Conservation (phyloP, 768 basidiomycete genomes). For the Mycena chlorophos region DNA sequence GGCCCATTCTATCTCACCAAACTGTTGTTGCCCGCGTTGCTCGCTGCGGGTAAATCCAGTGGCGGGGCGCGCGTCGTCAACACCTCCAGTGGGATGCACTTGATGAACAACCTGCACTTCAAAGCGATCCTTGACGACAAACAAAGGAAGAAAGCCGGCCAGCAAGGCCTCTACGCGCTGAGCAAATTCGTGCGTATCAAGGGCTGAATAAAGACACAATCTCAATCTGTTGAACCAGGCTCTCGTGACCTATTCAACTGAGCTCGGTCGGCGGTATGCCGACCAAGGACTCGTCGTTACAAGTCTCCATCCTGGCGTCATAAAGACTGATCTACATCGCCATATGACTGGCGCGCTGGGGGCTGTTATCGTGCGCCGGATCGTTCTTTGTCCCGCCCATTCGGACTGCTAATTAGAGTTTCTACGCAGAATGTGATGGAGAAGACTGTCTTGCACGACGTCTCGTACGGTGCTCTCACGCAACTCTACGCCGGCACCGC, state of each 20-base stretch:
- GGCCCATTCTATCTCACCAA: constrained; percentile 31
- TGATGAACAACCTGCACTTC: constrained; percentile 25
- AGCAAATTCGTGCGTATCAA: constrained; percentile 25
- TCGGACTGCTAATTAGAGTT: neutral
- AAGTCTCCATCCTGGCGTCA: constrained; percentile 43
- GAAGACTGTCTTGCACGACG: constrained; percentile 15
- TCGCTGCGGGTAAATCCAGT: constrained; percentile 23
- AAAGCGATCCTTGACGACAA: constrained; percentile 27
- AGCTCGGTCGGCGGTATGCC: constrained; percentile 44
- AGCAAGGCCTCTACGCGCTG: constrained; percentile 17
- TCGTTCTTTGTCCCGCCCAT: too few relatives aligned
- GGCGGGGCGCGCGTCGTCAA: constrained; percentile 33
- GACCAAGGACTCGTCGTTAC: constrained; percentile 45
- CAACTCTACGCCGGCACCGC: constrained; percentile 29
- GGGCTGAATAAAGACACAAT: neutral
- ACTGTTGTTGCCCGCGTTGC: constrained; percentile 30
- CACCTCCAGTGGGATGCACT: constrained; percentile 24
- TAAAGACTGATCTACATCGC: constrained; percentile 28
- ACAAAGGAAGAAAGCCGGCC: constrained; percentile 22
- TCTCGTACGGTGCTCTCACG: constrained; percentile 26
- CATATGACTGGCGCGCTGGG: constrained; percentile 21
- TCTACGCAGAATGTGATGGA: constrained; percentile 16
- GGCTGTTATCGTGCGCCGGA: constrained; percentile 12
- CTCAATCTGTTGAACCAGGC: constrained; percentile 29
- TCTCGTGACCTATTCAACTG: constrained; percentile 41